phyloP scores from a whole-genome alignment of 257 asterid species.

The Salvia miltiorrhiza region DNA sequence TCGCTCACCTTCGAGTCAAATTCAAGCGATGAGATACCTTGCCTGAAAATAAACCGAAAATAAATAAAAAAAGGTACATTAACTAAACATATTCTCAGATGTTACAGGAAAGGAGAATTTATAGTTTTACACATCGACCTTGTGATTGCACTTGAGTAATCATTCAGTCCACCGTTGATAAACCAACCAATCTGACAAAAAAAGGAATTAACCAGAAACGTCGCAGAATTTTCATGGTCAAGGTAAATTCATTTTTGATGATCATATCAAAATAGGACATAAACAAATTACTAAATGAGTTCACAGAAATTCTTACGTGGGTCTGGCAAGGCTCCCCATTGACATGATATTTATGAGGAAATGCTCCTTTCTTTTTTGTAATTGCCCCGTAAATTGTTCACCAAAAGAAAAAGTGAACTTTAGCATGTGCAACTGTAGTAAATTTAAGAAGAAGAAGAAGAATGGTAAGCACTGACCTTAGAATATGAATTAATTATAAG shows the following conservation, averaged over 20 bases:
- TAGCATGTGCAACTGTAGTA: background rate
- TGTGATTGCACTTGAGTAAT: conserved; percentile 14
- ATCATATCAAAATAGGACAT: background rate
- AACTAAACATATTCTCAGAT: background rate
- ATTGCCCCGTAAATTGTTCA: conserved; percentile 5
- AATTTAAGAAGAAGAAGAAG: background rate
- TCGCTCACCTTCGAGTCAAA: conserved; percentile 79
- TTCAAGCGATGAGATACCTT: conserved; percentile 75
- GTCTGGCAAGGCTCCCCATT: conserved; percentile 64
- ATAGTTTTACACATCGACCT: conserved; percentile 21
- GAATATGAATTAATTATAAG: conserved; percentile 69
- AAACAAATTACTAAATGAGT: background rate
- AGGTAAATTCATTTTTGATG: background rate
- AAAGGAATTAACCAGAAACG: background rate
- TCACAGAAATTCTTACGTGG: conserved; percentile 47
- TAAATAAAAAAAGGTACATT: background rate
- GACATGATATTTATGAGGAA: conserved; percentile 75
- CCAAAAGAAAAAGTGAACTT: background rate
- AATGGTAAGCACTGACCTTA: conserved; percentile 35
- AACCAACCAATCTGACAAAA: conserved; percentile 45
- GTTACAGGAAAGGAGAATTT: background rate
- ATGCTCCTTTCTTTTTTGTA: conserved; percentile 44
- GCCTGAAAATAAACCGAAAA: conserved; percentile 38
- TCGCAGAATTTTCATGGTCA: background rate
- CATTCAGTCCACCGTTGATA: conserved; percentile 19